Evolutionary conservation across 371 early-diverging fungal species (phyloP), one percentile per base, ranked within the genome.

Genomic region (Batkoa obscura): DNA sequence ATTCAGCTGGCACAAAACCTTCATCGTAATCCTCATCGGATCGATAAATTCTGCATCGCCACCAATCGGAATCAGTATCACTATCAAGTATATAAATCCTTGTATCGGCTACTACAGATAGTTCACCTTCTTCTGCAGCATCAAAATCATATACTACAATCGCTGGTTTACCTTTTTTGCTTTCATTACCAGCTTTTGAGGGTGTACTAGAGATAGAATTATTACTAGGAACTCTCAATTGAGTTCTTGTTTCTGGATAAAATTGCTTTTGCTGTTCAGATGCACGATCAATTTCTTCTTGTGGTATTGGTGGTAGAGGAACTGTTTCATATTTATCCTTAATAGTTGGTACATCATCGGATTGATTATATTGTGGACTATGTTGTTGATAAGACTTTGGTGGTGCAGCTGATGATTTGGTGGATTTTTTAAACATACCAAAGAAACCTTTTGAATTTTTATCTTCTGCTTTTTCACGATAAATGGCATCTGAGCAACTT

Each of bases 91-190:
- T 41, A 36, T 41, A 10, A n/a, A 56, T 43, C 9, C 56, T 8
- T 17, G 41, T 15, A 45, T 56, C 31, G 56, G 56, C 86, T 2
- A 64, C 65, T 2, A 88, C 80, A 30, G 72, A 64, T 12, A 88
- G 63, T 62, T 90, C 89, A 56, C 83, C 91, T 0, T 75, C 79
- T 33, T 75, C 79, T 51, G 77, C 72, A 0, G 85, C 81, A 10
- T 74, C 65, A 62, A 88, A 91, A 43, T 81, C 79, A 58, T 86
- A 88, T 39, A 88, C 57, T 1, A 82, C 84, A 37, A 81, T 66
- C 1, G 84, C 91, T 68, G 71, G 70, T 55, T 74, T 69, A 6
- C 77, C 76, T 23, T 72, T 60, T 0, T 64, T 56, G 5, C 38
- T 34, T 13, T 47, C 58, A 35, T 35, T 45, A 47, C 53, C 32